Evolutionary conservation across 2,329 filamentous ascomycete species (phyloP), one percentile per base, ranked within the genome.

Genomic region (Alternaria novae-zelandiae): DNA sequence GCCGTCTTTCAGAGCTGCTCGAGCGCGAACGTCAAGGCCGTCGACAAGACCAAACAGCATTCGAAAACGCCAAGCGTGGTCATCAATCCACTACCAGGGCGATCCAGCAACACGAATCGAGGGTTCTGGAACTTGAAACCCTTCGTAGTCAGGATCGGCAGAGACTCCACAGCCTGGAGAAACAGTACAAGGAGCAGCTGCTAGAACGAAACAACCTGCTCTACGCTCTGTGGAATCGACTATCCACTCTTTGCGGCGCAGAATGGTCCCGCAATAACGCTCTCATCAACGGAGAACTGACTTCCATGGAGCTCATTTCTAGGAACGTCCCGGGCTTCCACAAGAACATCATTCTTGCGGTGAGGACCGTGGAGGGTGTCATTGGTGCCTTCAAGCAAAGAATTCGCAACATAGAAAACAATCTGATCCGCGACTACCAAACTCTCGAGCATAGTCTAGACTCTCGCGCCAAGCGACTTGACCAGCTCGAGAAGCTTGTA

Each of bases 191-290:
- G 70, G 94, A 97, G 56, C 94, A 98, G 81, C 86, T 98, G 43
- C 87, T 87, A 46, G 96, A 98, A 81, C 90, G 96, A 59, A 97
- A 98, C 81, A 91, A 92, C 64, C 84, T 99, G 56, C 86, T 98
- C 17, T 87, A 97, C 21, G 86, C 89, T n/a, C 83, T 98, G 6
- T 99, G 96, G 96, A 95, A 95, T 67, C 88, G 92, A 49, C 86
- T 99, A 9, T 94, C 93, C 4, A 86, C 88, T 0, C 86, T 98
- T 46, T 98, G 96, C 73, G 96, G 96, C 11, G 87, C 89, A 0
- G 96, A 98, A 75, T 99, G 96, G 95, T 89, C 92, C 5, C 92
- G 97, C 78, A 89, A 91, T 73, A 94, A 98, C 79, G 91, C 91
- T 60, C 88, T 97, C 23, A 92, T 98, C 75, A 95, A 96, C 73